Conservation (phyloP, 495 filamentous ascomycete genomes). For the Tuber umbilicatum region DNA sequence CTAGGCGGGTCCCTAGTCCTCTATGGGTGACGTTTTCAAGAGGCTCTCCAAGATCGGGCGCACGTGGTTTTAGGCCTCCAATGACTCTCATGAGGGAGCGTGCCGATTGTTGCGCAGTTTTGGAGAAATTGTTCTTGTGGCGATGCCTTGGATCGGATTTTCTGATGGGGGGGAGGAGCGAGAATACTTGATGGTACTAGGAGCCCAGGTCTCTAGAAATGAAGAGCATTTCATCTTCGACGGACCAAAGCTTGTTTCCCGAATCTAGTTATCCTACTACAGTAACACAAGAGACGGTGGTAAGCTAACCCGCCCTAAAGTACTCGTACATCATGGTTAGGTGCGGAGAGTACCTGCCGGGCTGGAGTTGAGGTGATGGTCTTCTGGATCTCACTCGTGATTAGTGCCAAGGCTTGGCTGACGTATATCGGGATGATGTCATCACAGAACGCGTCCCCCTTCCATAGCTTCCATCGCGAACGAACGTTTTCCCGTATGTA, state of each 20-base stretch:
- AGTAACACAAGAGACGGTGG: background rate
- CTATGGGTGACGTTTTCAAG: background rate
- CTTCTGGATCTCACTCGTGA: background rate
- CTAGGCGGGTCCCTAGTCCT: background rate
- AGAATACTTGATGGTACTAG: background rate
- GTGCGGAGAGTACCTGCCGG: background rate
- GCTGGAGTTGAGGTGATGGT: background rate
- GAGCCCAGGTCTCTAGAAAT: background rate
- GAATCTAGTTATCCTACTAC: background rate
- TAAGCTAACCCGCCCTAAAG: background rate
- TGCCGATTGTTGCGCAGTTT: background rate
- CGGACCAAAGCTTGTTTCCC: background rate
- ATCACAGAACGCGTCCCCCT: conserved; percentile 16
- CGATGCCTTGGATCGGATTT: background rate
- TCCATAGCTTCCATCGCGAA: background rate
- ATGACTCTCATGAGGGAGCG: background rate
- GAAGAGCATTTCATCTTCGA: background rate
- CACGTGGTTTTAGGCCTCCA: background rate
- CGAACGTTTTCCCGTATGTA: background rate
- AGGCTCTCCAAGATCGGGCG: background rate
- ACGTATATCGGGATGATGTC: conserved; percentile 27
- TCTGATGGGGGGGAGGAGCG: background rate
- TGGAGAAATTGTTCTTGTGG: background rate
- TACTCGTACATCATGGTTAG: background rate
- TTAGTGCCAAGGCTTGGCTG: conserved; percentile 22